phyloP scores from a whole-genome alignment of 208 protist genomes.

The Crithidia acanthocephali region DNA sequence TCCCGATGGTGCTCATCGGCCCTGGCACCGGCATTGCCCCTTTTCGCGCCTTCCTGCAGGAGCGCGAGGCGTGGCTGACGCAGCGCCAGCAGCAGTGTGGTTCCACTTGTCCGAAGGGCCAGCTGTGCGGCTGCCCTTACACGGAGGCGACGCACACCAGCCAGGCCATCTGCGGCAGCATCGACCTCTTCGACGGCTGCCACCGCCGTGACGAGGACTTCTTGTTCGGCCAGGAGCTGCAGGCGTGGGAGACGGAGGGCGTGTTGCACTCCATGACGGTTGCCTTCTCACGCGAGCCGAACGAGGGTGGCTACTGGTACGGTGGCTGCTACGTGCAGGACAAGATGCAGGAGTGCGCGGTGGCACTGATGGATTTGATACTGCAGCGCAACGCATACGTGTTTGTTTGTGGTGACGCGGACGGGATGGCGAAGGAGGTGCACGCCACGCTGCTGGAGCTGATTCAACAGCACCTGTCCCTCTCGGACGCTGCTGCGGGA shows the following conservation, averaged over 20 bases:
- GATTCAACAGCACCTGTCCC: conserved; percentile 43
- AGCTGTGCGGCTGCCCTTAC: conserved; percentile 17
- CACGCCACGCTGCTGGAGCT: conserved; percentile 42
- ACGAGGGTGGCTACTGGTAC: conserved; percentile 62
- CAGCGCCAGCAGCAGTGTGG: conserved; percentile 26
- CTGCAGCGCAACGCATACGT: conserved; percentile 48
- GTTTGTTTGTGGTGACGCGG: conserved; percentile 76
- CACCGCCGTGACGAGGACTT: conserved; percentile 46
- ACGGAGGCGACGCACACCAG: conserved; percentile 10
- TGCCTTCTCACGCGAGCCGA: conserved; percentile 65
- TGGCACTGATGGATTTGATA: conserved; percentile 43
- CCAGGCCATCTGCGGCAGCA: conserved; percentile 28
- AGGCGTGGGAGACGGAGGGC: conserved; percentile 34
- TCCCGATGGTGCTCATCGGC: conserved; percentile 85
- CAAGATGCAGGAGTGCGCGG: conserved; percentile 42
- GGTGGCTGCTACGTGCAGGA: conserved; percentile 81
- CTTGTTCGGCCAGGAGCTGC: conserved; percentile 55
- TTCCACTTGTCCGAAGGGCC: conserved; percentile 5
- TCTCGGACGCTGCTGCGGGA: conserved; percentile 14
- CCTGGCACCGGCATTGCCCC: conserved; percentile 89
- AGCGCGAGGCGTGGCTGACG: conserved; percentile 44
- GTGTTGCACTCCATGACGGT: conserved; percentile 48
- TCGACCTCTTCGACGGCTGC: conserved; percentile 70
- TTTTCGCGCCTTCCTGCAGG: conserved; percentile 87
- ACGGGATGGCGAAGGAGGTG: conserved; percentile 71